phyloP scores from a whole-genome alignment of 306 rosid species.

The Betula pendula region DNA sequence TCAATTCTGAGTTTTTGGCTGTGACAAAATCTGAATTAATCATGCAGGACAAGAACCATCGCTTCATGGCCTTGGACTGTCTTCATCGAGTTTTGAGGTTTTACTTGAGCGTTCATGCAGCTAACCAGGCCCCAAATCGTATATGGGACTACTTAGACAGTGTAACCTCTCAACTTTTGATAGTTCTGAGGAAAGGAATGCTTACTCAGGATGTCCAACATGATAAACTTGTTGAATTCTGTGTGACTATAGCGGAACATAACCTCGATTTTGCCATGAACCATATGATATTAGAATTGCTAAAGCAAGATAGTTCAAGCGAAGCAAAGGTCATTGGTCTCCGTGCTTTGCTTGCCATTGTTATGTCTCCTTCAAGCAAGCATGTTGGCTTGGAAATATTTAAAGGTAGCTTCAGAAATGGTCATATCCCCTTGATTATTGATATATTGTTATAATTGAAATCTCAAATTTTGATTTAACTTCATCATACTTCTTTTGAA shows the following conservation, averaged over 20 bases:
- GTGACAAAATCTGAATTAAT: constrained; percentile 42
- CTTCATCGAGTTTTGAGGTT: constrained; percentile 97
- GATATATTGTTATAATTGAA: constrained; percentile 7
- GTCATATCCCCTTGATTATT: constrained; percentile 19
- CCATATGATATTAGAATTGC: constrained; percentile 93
- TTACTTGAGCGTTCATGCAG: constrained; percentile 91
- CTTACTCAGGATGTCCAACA: constrained; percentile 98
- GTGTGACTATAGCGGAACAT: constrained; percentile 97
- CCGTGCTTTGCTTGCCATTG: constrained; percentile 95
- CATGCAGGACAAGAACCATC: constrained; percentile 95
- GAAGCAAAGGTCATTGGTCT: constrained; percentile 99
- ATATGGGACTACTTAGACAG: constrained; percentile 98
- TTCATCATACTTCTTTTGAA: constrained; percentile 33
- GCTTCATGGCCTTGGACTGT: constrained; percentile 98
- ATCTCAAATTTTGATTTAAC: constrained; percentile 15
- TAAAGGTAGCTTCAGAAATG: constrained; percentile 55
- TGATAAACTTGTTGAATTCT: constrained; percentile 96
- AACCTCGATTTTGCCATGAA: constrained; percentile 99
- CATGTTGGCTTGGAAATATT: constrained; percentile 81
- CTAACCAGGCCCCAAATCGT: constrained; percentile 80
- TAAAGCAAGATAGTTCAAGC: constrained; percentile 90
- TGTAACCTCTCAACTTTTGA: constrained; percentile 87
- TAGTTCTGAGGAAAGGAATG: constrained; percentile 89
- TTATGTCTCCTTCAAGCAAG: constrained; percentile 83
- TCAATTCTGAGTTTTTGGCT: constrained; percentile 30